These are phyloP conservation scores for Baorangia bicolor DNA, from an alignment of 768 basidiomycete species.

Conservation along the genomic window DNA sequence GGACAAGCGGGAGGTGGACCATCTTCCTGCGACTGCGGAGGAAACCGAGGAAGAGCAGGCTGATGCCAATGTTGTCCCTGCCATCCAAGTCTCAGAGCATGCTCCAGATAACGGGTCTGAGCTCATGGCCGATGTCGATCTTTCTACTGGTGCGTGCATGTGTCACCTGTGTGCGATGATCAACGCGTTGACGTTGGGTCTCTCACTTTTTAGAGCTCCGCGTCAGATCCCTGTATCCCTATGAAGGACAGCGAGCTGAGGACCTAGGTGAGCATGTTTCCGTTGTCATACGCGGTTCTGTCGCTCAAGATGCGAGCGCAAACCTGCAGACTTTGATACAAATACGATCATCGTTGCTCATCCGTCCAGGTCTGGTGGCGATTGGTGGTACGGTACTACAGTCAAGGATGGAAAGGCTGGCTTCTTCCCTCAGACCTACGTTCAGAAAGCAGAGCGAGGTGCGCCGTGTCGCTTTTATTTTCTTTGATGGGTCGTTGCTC, in stretches of 20 bases:
- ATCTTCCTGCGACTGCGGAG: constrained; percentile 53
- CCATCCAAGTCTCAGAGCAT: constrained; percentile 56
- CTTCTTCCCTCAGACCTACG: constrained; percentile 89
- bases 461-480: neutral
- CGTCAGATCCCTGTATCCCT: constrained; percentile 80
- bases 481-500: neutral
- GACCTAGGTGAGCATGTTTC: constrained; percentile 71
- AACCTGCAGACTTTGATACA: constrained; percentile 67
- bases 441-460: constrained; percentile 71
- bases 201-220: constrained; percentile 58
- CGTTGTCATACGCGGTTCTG: neutral
- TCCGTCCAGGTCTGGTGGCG: constrained; percentile 80
- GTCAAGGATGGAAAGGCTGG: constrained; percentile 68
- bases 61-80: constrained; percentile 40
- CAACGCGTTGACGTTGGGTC: neutral
- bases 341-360: constrained; percentile 78
- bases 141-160: constrained; percentile 47
- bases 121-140: constrained; percentile 72
- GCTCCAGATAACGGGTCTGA: constrained; percentile 43
- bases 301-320: neutral
- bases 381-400: constrained; percentile 91
- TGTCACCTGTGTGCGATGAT: neutral
- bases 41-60: constrained; percentile 58
- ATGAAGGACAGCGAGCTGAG: constrained; percentile 82
- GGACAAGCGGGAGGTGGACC: constrained; percentile 48